These are phyloP conservation scores for Coffea humblotiana DNA, from an alignment of 305 asterid genomes.

Conservation along the genomic window DNA sequence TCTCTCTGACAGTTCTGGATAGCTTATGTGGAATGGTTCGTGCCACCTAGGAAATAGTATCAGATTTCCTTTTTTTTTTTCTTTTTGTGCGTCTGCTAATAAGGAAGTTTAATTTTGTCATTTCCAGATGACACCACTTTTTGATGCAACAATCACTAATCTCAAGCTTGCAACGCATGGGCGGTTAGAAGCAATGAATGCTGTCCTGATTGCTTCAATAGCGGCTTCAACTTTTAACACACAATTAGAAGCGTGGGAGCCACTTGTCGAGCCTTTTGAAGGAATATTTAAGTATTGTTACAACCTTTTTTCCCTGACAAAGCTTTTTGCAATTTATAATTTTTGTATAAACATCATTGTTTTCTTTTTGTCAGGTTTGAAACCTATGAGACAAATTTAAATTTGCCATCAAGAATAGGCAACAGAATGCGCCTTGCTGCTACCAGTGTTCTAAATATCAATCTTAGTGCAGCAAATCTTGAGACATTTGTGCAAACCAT, in stretches of 20 bases:
- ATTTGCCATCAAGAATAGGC: constrained; percentile 63
- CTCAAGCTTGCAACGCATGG: constrained; percentile 98
- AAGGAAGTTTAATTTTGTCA: constrained; percentile 28
- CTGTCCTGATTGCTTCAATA: constrained; percentile 83
- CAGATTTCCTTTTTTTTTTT: neutral
- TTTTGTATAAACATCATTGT: neutral
- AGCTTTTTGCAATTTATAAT: neutral
- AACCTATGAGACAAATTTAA: constrained; percentile 71
- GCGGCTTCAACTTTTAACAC: constrained; percentile 97
- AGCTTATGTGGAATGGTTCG: constrained; percentile 96
- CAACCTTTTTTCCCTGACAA: neutral
- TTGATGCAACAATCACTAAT: constrained; percentile 93
- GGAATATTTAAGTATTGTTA: constrained; percentile 87
- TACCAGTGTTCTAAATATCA: constrained; percentile 79
- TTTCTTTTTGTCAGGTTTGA: constrained; percentile 67
- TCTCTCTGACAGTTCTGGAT: constrained; percentile 88
- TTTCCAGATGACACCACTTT: constrained; percentile 92
- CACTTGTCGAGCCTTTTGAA: constrained; percentile 97
- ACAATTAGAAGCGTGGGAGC: constrained; percentile 97
- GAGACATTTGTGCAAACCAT: constrained; percentile 75
- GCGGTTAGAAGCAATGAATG: constrained; percentile 79
- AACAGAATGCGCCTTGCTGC: constrained; percentile 87
- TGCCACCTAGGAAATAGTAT: constrained; percentile 20
- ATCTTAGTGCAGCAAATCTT: constrained; percentile 83
- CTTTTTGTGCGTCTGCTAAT: constrained; percentile 18